phyloP scores from a whole-genome alignment of 2,329 filamentous ascomycete species.

The Hypoxylon sp. region DNA sequence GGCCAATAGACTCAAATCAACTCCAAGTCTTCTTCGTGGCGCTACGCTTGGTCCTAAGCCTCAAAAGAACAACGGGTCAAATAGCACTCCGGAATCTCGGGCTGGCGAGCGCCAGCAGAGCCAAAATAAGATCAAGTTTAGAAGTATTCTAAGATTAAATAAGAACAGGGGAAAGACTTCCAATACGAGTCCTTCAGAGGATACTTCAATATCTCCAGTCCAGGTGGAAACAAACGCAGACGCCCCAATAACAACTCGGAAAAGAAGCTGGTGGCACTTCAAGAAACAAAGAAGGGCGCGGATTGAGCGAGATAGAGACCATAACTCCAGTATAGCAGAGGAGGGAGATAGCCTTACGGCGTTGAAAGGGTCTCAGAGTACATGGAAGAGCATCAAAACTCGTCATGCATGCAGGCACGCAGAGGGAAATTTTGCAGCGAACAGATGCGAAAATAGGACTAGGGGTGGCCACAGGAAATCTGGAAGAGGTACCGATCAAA shows the following conservation, averaged over 20 bases:
- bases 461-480: neutral
- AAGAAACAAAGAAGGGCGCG: constrained; percentile 20
- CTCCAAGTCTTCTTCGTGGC: constrained; percentile 4
- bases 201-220: constrained; percentile 5
- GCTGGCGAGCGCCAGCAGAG: neutral
- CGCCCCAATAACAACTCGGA: neutral
- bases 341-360: constrained; percentile 8
- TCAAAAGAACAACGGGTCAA: constrained; percentile 7
- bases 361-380: neutral
- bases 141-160: constrained; percentile 17
- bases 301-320: neutral
- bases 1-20: constrained; percentile 3
- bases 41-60: neutral
- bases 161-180: constrained; percentile 9
- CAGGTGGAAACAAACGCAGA: constrained; percentile 12
- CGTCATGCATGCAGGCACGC: constrained; percentile 18
- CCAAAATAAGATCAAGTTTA: constrained; percentile 22
- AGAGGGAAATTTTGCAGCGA: constrained; percentile 1
- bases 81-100: constrained; percentile 7
- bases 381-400: constrained; percentile 29
- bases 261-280: constrained; percentile 34
- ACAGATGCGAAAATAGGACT: neutral
- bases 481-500: neutral
- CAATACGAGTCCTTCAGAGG: constrained; percentile 9
- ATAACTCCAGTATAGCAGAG: constrained; percentile 1